phyloP scores from a whole-genome alignment of 78 protist species.

The Dictyostelium intermedium region DNA sequence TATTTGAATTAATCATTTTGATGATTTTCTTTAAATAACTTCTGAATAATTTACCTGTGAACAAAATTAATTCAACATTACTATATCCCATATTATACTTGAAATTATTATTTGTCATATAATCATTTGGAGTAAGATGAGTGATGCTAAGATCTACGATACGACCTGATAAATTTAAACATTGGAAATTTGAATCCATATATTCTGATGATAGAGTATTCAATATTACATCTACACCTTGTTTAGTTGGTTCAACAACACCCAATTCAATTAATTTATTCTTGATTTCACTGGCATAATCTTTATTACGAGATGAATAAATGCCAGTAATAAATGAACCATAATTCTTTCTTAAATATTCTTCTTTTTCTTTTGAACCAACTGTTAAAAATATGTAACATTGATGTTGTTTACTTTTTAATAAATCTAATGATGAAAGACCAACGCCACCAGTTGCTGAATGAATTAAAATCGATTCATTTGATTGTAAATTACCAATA shows the following conservation, averaged over 20 bases:
- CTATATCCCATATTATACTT: neutral
- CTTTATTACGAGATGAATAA: neutral
- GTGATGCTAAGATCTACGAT: constrained; percentile 27
- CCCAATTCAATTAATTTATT: neutral
- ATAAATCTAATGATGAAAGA: neutral
- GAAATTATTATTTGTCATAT: neutral
- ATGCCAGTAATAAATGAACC: neutral
- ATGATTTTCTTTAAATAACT: neutral
- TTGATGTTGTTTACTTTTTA: neutral
- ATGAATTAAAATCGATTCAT: neutral
- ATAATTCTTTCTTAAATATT: neutral
- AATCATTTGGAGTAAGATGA: neutral
- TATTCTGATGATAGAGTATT: neutral
- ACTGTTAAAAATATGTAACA: neutral
- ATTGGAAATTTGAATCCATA: constrained; percentile 4
- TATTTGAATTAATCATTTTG: neutral
- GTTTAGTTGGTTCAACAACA: neutral
- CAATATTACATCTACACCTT: constrained; percentile 24
- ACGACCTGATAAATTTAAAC: neutral
- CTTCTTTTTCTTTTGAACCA: neutral
- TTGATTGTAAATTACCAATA: neutral
- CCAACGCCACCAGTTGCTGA: constrained; percentile 8
- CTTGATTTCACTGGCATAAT: neutral
- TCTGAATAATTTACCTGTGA: neutral
- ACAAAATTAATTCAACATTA: neutral